Conservation (phyloP, 2,329 filamentous ascomycete genomes). For the Aulographum hederae region DNA sequence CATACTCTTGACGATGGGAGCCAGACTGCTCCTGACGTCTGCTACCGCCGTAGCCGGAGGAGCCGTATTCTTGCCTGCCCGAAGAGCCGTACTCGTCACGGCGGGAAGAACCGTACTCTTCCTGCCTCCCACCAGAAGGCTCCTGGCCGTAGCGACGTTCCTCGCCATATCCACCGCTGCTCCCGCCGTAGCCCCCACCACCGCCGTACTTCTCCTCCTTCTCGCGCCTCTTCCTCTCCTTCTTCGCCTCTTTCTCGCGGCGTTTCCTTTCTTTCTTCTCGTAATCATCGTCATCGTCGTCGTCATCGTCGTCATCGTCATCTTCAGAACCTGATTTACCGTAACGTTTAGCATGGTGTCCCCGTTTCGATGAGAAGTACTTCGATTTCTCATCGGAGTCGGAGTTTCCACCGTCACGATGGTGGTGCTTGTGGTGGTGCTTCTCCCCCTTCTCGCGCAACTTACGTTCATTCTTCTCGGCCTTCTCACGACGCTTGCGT, state of each 20-base stretch:
- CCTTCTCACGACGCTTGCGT: constrained; percentile 10
- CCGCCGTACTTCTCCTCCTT: neutral
- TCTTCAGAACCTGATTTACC: neutral
- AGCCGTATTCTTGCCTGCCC: constrained; percentile 1
- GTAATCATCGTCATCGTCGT: no score
- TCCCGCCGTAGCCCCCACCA: neutral
- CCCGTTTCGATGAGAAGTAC: constrained; percentile 4
- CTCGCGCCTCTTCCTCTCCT: neutral
- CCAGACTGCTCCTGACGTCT: constrained; percentile 1
- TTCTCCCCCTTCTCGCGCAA: constrained; percentile 22
- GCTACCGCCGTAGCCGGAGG: constrained; percentile 1
- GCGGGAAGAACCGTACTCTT: neutral
- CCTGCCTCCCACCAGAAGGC: neutral
- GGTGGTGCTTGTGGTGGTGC: constrained; percentile 21
- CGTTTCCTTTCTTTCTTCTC: neutral
- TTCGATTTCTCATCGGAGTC: constrained; percentile 4
- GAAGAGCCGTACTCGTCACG: constrained; percentile 1
- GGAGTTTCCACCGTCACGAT: constrained; percentile 6
- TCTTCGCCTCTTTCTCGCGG: neutral
- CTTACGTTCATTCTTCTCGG: constrained; percentile 15
- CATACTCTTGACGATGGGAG: neutral
- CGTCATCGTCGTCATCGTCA: constrained; percentile 1
- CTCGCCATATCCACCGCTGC: constrained; percentile 1
- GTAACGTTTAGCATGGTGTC: neutral
- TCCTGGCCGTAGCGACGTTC: neutral